A percentile compares a stretch with the other conserved stretches of the same genome.
Evolutionary conservation across 2,329 filamentous ascomycete species (phyloP).

Genomic region (Coniochaeta pulveracea): DNA sequence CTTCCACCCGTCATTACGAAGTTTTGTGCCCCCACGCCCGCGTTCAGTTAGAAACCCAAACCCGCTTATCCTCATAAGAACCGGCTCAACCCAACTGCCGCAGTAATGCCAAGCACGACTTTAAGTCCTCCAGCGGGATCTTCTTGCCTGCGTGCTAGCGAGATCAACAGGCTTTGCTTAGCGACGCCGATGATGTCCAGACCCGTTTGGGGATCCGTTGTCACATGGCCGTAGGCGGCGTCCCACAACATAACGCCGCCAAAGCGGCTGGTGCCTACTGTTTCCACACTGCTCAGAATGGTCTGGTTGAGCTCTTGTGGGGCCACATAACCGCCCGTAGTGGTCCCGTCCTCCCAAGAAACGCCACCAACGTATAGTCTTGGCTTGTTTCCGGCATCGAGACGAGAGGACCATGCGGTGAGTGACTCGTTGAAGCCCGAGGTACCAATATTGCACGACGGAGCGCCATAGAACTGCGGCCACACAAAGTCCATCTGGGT

Average conservation of each 20-base stretch:
- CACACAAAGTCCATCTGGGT: conserved; percentile 10
- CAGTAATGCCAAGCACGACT: background rate
- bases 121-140: background rate
- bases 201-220: background rate
- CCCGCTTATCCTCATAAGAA: background rate
- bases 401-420: background rate
- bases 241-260: conserved; percentile 1
- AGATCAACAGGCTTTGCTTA: background rate
- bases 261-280: background rate
- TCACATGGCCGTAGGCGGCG: background rate
- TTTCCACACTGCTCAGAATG: background rate
- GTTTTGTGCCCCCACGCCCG: no score
- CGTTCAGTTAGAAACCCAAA: no score
- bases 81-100: background rate
- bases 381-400: background rate
- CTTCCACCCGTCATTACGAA: no score
- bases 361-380: background rate
- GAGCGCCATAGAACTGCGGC: conserved; percentile 9
- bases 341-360: background rate
- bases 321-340: background rate
- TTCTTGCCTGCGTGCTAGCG: background rate
- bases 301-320: conserved; percentile 1
- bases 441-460: conserved; percentile 6
- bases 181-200: conserved; percentile 1
- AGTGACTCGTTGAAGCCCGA: conserved; percentile 4